phyloP scores from a whole-genome alignment of 2,329 filamentous ascomycete genomes.

The Periconia sp. region DNA sequence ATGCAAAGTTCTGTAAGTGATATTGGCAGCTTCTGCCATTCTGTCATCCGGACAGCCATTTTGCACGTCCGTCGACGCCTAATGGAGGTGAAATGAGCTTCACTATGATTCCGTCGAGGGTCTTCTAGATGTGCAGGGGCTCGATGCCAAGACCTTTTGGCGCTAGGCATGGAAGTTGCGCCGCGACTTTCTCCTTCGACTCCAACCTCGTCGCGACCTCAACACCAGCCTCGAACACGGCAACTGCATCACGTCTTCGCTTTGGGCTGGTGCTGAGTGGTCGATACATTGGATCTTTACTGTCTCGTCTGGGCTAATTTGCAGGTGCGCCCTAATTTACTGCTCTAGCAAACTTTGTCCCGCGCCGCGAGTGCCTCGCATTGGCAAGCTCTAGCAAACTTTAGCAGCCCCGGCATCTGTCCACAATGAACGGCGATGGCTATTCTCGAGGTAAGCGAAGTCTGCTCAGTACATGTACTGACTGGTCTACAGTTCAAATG shows the following conservation, averaged over 20 bases:
- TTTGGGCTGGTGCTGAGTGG: too few species aligned
- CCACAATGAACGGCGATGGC: constrained; percentile 82
- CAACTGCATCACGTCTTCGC: constrained; percentile 20
- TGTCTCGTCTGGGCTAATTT: too few species aligned
- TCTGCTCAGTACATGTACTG: constrained; percentile 42
- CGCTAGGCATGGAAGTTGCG: neutral
- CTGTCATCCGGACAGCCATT: constrained; percentile 63
- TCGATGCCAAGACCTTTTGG: too few species aligned
- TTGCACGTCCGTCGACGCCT: too few species aligned
- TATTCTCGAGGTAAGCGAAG: constrained; percentile 74
- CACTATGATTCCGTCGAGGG: too few species aligned
- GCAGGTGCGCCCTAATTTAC: too few species aligned
- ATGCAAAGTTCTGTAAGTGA: constrained; percentile 87
- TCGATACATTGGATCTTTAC: too few species aligned
- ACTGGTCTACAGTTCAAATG: constrained; percentile 39
- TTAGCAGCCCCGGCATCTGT: constrained; percentile 17
- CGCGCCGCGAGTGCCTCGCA: constrained; percentile 4
- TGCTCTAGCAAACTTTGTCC: too few species aligned
- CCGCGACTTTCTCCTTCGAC: constrained; percentile 22
- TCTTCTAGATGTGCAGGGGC: too few species aligned
- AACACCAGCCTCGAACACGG: constrained; percentile 6
- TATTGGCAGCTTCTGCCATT: constrained; percentile 88
- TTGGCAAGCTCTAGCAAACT: constrained; percentile 15
- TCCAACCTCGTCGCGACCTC: constrained; percentile 15
- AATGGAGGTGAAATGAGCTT: too few species aligned